Evolutionary conservation across 148 eudicot genomes (phyloP).

Genomic region (Rhododendron ovatum): DNA sequence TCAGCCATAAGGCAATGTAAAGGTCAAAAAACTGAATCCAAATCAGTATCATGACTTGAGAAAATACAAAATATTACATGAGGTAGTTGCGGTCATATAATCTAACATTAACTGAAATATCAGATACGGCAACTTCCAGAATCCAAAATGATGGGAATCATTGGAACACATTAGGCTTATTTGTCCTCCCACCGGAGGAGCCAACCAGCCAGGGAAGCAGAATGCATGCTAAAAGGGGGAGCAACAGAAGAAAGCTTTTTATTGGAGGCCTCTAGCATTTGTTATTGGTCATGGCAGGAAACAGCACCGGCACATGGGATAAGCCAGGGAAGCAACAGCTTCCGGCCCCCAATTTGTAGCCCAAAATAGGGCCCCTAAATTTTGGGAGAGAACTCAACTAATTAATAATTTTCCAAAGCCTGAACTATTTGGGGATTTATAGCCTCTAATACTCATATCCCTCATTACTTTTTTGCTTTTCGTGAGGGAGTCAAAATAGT

Average conservation of each 20-base stretch:
- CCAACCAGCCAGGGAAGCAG: not conserved
- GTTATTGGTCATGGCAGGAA: not conserved
- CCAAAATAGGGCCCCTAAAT: too few species aligned
- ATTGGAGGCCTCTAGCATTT: not conserved
- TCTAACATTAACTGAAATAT: not conserved
- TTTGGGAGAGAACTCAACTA: too few species aligned
- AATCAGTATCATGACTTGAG: not conserved
- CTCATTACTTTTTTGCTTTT: too few species aligned
- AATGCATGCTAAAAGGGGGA: not conserved
- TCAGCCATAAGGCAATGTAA: slow-evolving; percentile 1
- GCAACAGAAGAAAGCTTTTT: not conserved
- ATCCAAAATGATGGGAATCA: not conserved
- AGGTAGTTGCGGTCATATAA: not conserved
- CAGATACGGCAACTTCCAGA: not conserved
- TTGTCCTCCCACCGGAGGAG: not conserved
- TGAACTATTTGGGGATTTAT: too few species aligned
- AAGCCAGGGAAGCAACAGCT: too few species aligned
- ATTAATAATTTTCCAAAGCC: too few species aligned
- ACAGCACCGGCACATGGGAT: too few species aligned
- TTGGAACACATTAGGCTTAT: not conserved
- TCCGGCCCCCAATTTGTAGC: too few species aligned
- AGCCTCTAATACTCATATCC: too few species aligned
- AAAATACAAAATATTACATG: not conserved
- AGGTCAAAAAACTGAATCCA: not conserved
- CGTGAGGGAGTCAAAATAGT: too few species aligned